Evolutionary conservation across 495 filamentous ascomycete species (phyloP).

Genomic region (Penicillium cinerascens): DNA sequence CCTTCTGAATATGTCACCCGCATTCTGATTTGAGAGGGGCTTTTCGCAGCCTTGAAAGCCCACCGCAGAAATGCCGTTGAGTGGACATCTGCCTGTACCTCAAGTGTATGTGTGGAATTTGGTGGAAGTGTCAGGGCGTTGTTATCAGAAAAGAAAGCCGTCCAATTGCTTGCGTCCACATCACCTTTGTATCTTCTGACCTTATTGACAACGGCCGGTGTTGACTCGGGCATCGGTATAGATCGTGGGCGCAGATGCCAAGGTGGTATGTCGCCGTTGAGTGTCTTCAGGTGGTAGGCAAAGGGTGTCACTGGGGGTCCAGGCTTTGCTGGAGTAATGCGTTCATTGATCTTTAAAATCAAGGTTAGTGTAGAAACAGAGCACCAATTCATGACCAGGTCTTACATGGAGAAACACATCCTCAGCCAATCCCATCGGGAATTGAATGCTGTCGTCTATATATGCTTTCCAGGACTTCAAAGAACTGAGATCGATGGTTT

Average conservation of each 20-base stretch:
- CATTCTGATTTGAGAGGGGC: conserved; percentile 20
- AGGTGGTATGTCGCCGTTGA: conserved; percentile 36
- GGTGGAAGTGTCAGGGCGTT: conserved; percentile 15
- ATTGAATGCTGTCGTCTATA: conserved; percentile 27
- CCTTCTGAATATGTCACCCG: conserved; percentile 38
- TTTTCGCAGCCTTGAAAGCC: conserved; percentile 19
- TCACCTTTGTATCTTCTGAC: conserved; percentile 24
- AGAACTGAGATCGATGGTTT: conserved; percentile 20
- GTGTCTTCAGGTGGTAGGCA: conserved; percentile 25
- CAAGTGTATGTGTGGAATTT: conserved; percentile 25
- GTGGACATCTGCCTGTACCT: conserved; percentile 34
- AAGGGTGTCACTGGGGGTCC: conserved; percentile 9
- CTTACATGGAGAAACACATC: conserved; percentile 41
- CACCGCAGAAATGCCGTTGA: conserved; percentile 37
- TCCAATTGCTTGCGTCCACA: conserved; percentile 16
- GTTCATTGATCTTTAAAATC: conserved; percentile 32
- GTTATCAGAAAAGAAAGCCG: conserved; percentile 6
- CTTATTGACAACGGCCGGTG: conserved; percentile 8
- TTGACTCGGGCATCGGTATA: conserved; percentile 34
- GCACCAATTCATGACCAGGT: not conserved
- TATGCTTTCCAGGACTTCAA: conserved; percentile 20
- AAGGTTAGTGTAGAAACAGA: not conserved
- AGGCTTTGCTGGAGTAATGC: conserved; percentile 14
- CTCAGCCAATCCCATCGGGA: conserved; percentile 33
- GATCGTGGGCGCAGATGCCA: conserved; percentile 31